Conservation (phyloP, 1,284 basidiomycete genomes). For the Phylloboletellus chloephorus region DNA sequence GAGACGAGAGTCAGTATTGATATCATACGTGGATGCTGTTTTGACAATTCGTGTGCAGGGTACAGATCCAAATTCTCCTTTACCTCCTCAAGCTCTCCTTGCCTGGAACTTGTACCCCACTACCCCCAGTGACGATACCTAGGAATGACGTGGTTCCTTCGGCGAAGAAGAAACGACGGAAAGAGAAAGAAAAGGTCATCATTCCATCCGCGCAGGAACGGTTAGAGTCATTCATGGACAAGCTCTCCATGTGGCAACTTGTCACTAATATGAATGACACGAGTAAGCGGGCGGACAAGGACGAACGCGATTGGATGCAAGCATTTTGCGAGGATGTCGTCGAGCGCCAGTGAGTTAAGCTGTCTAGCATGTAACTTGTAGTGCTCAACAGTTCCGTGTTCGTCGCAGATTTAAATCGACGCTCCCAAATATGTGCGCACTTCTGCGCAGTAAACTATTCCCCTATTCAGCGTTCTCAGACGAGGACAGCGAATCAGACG, state of each 20-base stretch:
- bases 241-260: conserved; percentile 69
- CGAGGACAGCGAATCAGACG: conserved; percentile 25
- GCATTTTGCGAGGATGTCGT: conserved; percentile 59
- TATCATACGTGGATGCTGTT: not conserved
- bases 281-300: conserved; percentile 12
- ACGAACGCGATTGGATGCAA: conserved; percentile 68
- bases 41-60: conserved; percentile 37
- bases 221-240: conserved; percentile 71
- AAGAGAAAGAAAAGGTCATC: conserved; percentile 28
- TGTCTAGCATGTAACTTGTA: not conserved
- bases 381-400: not conserved
- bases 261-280: conserved; percentile 37
- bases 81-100: conserved; percentile 60
- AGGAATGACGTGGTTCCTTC: conserved; percentile 8
- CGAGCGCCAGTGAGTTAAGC: conserved; percentile 48
- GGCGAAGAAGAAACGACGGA: conserved; percentile 35
- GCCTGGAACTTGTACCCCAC: conserved; percentile 38
- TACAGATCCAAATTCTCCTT: conserved; percentile 67
- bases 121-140: conserved; percentile 23
- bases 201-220: conserved; percentile 42
- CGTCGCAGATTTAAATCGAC: conserved; percentile 49
- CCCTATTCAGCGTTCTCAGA: conserved; percentile 55
- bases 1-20: conserved; percentile 58
- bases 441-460: conserved; percentile 65
- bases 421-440: conserved; percentile 50